Base-by-base conservation (phyloP, 208 protist species). In the Leishmania guyanensis region DNA sequence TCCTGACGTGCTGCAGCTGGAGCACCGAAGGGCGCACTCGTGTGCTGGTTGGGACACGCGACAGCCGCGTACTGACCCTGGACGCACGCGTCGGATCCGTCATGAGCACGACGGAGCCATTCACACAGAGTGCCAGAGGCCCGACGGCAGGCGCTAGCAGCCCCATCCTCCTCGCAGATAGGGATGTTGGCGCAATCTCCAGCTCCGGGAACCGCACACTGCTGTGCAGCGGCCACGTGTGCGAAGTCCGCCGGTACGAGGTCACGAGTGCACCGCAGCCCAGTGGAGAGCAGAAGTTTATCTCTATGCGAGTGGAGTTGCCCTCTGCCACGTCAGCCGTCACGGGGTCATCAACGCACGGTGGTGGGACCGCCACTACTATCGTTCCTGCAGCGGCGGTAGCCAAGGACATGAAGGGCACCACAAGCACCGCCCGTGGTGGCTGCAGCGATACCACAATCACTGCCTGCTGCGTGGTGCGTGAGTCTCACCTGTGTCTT, bases 391-490 rank as follows among this genome's bases (percentile, higher is more conserved):
- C 78, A 39, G 14, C 58, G 33, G n/a, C 79, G 50, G 12, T 33
- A 62, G 29, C 51, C 51, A 76, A 36, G 8, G 72, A 29, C 26
- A 56, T 17, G 6, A 62, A 62, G 29, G 26, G 51, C 29, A 46
- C 50, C 51, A 62, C 56, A 54, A 43, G 66, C 65, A 29, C 22
- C 76, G 48, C 65, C 43, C 58, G 26, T 78, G 46, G 64, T 4
- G 36, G 62, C 76, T 51, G 64, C 33, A 71, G 58, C 50, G 71
- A 82, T 43, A 78, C 90, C 58, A 93, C 91, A 65, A 91, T 97
- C 78, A 97, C 94, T 9, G 90, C 94, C 8, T 95, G 94, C 86
- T 95, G 94, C 86, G 87, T 95, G 56, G 85, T 95, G 54, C 92
- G 92, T 6, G 94, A 97, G 82, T 88, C 88, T 33, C 92, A 95